These are phyloP conservation scores for Anacardium occidentale DNA, from an alignment of 345 rosid genomes.

Conservation along the genomic window DNA sequence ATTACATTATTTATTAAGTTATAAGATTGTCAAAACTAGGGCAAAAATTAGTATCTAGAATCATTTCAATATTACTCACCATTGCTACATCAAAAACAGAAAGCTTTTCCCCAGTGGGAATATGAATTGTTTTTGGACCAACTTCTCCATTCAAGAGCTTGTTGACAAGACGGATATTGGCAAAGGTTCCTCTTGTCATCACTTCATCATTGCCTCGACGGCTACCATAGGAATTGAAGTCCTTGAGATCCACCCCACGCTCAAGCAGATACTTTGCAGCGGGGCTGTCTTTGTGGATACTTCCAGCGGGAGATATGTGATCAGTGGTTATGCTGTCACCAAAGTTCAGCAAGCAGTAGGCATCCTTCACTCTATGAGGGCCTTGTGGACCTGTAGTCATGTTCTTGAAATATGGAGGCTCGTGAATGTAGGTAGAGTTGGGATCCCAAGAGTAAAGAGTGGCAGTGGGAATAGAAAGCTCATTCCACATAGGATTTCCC, in stretches of 20 bases:
- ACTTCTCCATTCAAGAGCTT: constrained; percentile 80
- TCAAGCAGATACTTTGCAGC: constrained; percentile 75
- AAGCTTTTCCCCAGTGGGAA: constrained; percentile 78
- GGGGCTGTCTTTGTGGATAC: constrained; percentile 75
- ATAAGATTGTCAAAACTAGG: too few species aligned
- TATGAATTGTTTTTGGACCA: constrained; percentile 75
- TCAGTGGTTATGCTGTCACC: constrained; percentile 89
- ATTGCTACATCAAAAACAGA: constrained; percentile 73
- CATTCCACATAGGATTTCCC: constrained; percentile 84
- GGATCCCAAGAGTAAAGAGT: constrained; percentile 73
- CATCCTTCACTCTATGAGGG: constrained; percentile 72
- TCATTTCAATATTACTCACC: constrained; percentile 35
- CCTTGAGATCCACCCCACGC: constrained; percentile 52
- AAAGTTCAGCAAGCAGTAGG: constrained; percentile 74
- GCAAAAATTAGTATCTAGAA: neutral
- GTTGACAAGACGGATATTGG: constrained; percentile 75
- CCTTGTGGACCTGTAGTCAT: constrained; percentile 75
- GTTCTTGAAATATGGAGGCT: constrained; percentile 81
- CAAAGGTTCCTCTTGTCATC: constrained; percentile 88
- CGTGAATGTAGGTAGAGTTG: constrained; percentile 76
- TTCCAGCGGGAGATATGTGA: constrained; percentile 88
- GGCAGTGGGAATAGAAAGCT: constrained; percentile 48
- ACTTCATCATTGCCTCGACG: constrained; percentile 82
- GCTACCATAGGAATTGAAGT: constrained; percentile 85
- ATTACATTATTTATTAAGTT: neutral